These are phyloP conservation scores for Xylariaceae sp. DNA, from an alignment of 2,329 filamentous ascomycete species.

Conservation along the genomic window DNA sequence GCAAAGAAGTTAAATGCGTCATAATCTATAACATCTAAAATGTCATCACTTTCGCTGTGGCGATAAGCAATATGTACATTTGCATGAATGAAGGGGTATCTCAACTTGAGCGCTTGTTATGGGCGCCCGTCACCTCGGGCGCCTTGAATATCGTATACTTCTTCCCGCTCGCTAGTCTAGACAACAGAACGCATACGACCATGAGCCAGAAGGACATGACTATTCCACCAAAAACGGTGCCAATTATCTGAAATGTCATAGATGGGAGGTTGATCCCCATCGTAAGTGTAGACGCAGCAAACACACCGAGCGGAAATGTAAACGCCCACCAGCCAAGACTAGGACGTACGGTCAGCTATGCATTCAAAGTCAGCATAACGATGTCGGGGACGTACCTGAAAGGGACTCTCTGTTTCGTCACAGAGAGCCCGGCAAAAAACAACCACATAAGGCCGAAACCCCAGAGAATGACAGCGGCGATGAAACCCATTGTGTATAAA, in stretches of 20 bases:
- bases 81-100: no score
- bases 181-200: slow-evolving; percentile 3
- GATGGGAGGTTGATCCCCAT: slow-evolving; percentile 10
- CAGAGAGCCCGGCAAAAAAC: slow-evolving; percentile 35
- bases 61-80: no score
- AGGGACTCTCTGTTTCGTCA: slow-evolving; percentile 33
- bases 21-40: no score
- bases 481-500: slow-evolving; percentile 54
- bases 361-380: no score
- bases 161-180: slow-evolving; percentile 4
- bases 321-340: slow-evolving; percentile 46
- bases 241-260: slow-evolving; percentile 3
- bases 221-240: slow-evolving; percentile 7
- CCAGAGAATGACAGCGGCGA: slow-evolving; percentile 39
- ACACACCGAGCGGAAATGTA: slow-evolving; percentile 42
- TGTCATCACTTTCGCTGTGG: no score
- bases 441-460: slow-evolving; percentile 42
- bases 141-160: slow-evolving; percentile 8
- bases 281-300: slow-evolving; percentile 15
- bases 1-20: no score
- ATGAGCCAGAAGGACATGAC: slow-evolving; percentile 11
- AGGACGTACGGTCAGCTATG: no score
- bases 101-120: slow-evolving; percentile 3
- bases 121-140: slow-evolving; percentile 7
- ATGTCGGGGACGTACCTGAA: no score